phyloP scores from a whole-genome alignment of 208 protist species.

The Trypanosoma cruzi region DNA sequence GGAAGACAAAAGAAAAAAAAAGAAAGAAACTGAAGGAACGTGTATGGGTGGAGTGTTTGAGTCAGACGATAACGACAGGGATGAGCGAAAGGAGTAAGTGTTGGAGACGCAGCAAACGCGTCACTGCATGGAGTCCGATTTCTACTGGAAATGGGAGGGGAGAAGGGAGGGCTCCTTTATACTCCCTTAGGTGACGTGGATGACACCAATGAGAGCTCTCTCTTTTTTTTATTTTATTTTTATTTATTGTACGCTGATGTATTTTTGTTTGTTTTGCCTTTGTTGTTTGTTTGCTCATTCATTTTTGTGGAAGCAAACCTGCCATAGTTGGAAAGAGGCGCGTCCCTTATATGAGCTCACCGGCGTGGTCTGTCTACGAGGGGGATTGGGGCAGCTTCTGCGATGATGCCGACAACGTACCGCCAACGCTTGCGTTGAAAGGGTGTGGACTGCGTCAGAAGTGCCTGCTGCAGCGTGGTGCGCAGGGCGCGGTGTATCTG shows the following conservation, averaged over 20 bases:
- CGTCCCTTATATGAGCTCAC: constrained; percentile 34
- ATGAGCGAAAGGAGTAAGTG: background rate
- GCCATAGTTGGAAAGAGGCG: background rate
- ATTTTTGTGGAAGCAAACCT: background rate
- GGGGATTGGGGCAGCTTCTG: constrained; percentile 28
- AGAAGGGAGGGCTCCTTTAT: too few relatives aligned
- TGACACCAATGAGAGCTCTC: background rate
- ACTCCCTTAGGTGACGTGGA: too few relatives aligned
- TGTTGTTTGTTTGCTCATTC: constrained; percentile 9
- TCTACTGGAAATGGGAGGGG: background rate
- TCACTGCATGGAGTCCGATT: background rate
- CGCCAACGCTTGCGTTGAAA: constrained; percentile 35
- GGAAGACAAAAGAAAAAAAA: background rate
- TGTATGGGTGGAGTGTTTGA: background rate
- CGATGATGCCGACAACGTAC: constrained; percentile 21
- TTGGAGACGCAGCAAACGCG: background rate
- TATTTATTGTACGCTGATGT: background rate
- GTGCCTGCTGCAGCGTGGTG: constrained; percentile 61
- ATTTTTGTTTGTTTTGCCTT: background rate
- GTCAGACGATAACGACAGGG: background rate
- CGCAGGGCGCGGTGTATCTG: constrained; percentile 83
- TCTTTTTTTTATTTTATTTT: constrained; percentile 8
- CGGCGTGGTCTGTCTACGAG: constrained; percentile 79
- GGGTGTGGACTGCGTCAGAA: constrained; percentile 58
- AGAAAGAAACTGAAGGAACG: background rate